Percentiles rank a stretch among this genome's conserved stretches.
Conservation (phyloP, 768 basidiomycete genomes). For the Boletus speciosus region DNA sequence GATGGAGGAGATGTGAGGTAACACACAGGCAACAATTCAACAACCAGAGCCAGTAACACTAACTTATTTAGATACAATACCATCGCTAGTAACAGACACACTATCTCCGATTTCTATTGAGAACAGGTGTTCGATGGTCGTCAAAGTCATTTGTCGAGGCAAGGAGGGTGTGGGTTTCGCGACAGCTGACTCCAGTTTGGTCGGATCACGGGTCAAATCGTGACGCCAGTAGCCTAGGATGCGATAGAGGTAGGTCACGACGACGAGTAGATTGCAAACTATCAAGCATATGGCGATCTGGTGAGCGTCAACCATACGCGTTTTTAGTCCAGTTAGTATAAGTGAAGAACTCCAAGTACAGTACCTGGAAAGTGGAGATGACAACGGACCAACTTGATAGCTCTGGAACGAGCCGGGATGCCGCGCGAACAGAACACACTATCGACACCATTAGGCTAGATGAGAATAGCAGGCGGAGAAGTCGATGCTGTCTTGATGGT, state of each 20-base stretch:
- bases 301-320: too few species aligned
- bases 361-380: constrained; percentile 9
- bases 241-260: constrained; percentile 26
- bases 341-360: too few species aligned
- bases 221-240: constrained; percentile 1
- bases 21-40: not conserved
- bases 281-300: constrained; percentile 18
- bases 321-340: not conserved
- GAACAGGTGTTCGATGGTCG: constrained; percentile 11
- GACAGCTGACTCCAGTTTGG: not conserved
- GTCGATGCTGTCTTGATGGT: not conserved
- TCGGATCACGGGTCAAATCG: not conserved
- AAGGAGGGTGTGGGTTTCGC: not conserved
- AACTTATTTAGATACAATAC: not conserved
- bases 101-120: not conserved
- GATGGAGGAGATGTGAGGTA: too few species aligned
- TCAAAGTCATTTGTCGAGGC: constrained; percentile 2
- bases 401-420: not conserved
- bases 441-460: constrained; percentile 1
- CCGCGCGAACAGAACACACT: not conserved
- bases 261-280: constrained; percentile 23
- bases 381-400: not conserved
- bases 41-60: not conserved
- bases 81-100: too few species aligned
- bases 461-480: constrained; percentile 11